Percentiles rank a stretch among this genome's conserved stretches.
Conservation (phyloP, 352 stramenopile genomes). For the Phytophthora podocarpi region DNA sequence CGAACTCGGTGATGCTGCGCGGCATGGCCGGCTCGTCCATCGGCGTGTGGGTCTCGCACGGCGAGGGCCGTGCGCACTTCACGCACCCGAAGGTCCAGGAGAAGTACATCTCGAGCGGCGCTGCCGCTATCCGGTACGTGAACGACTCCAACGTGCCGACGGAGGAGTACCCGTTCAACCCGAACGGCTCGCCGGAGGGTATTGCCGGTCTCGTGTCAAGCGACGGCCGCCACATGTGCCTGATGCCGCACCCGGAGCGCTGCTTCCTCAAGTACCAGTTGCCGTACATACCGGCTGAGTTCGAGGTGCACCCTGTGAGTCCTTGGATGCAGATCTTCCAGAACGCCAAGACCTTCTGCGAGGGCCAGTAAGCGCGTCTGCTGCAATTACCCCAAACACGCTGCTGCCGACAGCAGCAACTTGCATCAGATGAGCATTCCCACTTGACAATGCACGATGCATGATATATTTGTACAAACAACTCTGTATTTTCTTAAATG, state of each 20-base stretch:
- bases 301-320: slow-evolving; percentile 80
- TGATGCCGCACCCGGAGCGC: slow-evolving; percentile 99
- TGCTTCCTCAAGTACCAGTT: slow-evolving; percentile 98
- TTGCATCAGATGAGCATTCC: slow-evolving; percentile 9
- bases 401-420: background rate
- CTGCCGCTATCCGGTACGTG: slow-evolving; percentile 97
- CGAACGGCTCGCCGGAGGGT: slow-evolving; percentile 97
- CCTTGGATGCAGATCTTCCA: slow-evolving; percentile 99
- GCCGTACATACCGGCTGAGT: slow-evolving; percentile 93
- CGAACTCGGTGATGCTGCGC: slow-evolving; percentile 96
- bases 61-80: slow-evolving; percentile 95
- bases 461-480: slow-evolving; percentile 21
- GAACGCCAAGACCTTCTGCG: slow-evolving; percentile 97
- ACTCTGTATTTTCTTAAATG: background rate
- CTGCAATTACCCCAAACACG: background rate
- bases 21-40: slow-evolving; percentile 97
- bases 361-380: slow-evolving; percentile 60
- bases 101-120: slow-evolving; percentile 86
- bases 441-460: slow-evolving; percentile 25
- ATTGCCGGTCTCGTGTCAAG: slow-evolving; percentile 97
- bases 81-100: slow-evolving; percentile 92
- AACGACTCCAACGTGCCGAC: slow-evolving; percentile 95
- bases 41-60: slow-evolving; percentile 97
- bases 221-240: slow-evolving; percentile 97
- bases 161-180: slow-evolving; percentile 98